Evolutionary conservation across 768 basidiomycete genomes (phyloP).

Genomic region (Suillus cothurnatus): DNA sequence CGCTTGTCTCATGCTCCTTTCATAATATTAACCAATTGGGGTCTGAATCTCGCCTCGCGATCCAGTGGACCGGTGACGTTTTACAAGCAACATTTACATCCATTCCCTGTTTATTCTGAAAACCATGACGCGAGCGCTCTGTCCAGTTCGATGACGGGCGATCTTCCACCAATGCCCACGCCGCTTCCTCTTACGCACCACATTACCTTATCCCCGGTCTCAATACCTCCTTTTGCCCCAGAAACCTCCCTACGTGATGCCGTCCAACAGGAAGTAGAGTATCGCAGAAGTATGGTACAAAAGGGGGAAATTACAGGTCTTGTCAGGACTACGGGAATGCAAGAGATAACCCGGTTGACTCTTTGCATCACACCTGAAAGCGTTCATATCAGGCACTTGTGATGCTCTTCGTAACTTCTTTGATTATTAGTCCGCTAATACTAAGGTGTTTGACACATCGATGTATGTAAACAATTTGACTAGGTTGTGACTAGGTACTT

Average conservation of each 20-base stretch:
- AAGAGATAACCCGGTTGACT: conserved; percentile 21
- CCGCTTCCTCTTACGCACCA: conserved; percentile 40
- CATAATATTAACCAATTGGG: conserved; percentile 66
- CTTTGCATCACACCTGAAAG: conserved; percentile 27
- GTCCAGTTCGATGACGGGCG: conserved; percentile 8
- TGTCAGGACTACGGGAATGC: conserved; percentile 29
- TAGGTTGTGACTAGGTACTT: background rate
- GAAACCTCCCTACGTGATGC: conserved; percentile 20
- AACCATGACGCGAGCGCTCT: background rate
- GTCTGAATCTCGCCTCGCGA: conserved; percentile 36
- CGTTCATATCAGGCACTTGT: conserved; percentile 13
- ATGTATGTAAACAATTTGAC: background rate
- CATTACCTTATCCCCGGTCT: conserved; percentile 38
- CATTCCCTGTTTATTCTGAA: conserved; percentile 39
- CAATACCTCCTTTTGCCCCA: conserved; percentile 15
- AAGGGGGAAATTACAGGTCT: conserved; percentile 28
- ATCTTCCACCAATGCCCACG: background rate
- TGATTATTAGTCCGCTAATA: background rate
- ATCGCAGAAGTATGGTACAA: conserved; percentile 21
- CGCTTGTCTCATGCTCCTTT: conserved; percentile 52
- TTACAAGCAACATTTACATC: conserved; percentile 57
- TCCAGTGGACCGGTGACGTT: conserved; percentile 22
- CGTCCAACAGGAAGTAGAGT: conserved; percentile 19
- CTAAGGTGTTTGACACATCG: background rate
- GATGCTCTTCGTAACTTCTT: background rate